Evolutionary conservation across 75 land plant species (phyloP), one percentile per base, ranked within the genome.

Genomic region (Picea sitchensis): DNA sequence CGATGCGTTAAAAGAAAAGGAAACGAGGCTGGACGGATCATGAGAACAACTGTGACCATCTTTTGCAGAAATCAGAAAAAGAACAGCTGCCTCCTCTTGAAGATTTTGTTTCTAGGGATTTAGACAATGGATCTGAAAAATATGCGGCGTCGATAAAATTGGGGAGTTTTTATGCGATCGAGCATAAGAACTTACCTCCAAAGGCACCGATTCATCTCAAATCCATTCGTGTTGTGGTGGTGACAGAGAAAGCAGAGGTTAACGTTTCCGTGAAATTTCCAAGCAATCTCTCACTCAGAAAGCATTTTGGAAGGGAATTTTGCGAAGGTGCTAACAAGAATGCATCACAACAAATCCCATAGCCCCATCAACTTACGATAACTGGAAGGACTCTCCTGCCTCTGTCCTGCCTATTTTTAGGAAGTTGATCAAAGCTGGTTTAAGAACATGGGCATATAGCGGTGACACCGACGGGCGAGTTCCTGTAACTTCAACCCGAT

Each of bases 101-200:
- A 54, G 76, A 56, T 15, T 41, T 14, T 56, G 21, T n/a, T 44
- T 56, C 56, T 21, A 51, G 17, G 18, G 73, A 69, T 36, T 31
- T 65, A 14, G 38, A 65, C 14, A 20, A 47, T 61, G 62, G n/a
- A 61, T 17, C 62, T 20, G 76, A 74, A 7, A 69, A 44, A 71
- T 14, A 69, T 31, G 75, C 41, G 26, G 63, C 0, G 17, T 58
- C 71, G 60, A 75, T 88, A 14, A 77, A 80, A 4, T 79, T 77
- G n/a, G 87, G 87, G 15, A 58, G 73, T 17, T 71, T 81, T 73
- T 91, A 91, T 80, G 81, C 87, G 32, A 89, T 91, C 47, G 88
- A 84, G 32, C 93, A 87, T 58, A 44, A 61, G 3, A 76, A 79
- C 75, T 80, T 91, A 4, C 84, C 88, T 36, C 80, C 87, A 7